Base-by-base conservation (phyloP, 1,284 basidiomycete genomes). In the Ceraceosorus guamensis region DNA sequence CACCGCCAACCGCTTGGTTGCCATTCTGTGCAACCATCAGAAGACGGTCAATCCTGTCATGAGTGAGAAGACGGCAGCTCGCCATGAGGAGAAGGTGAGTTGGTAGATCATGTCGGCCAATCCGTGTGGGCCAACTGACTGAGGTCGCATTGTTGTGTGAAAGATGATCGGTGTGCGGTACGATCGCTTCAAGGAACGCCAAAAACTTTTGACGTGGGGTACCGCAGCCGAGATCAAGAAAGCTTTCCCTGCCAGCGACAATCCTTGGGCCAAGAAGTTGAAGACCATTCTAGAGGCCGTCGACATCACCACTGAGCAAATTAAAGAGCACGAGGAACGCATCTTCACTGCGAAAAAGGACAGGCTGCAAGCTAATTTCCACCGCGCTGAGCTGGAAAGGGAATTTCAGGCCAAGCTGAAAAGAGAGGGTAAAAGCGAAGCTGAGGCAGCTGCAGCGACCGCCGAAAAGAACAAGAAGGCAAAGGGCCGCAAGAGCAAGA, bases 251-350 rank as follows among this genome's bases (percentile, higher is more conserved):
- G 56, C 66, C 33, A 85, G 88, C 69, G 82, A 85, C 66, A 83
- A 84, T 59, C 76, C 79, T 14, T 88, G 89, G 65, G 39, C 16
- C 11, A 11, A 16, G 11, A 16, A 41, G 11, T 16, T 41, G 16
- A 79, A 79, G 16, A 69, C 70, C 58, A 65, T 71, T 46, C 85
- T 87, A 7, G 84, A 87, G 57, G 91, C 96, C 77, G 92, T 89
- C 2, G 91, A 96, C 73, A 76, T 98, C 46, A 92, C 97, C 60
- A 89, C 92, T 31, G 91, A 95, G 5, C 93, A 85, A 79, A 84
- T 97, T 60, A 84, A 80, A 50, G 81, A 83, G 63, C 85, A 93
- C 72, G 95, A 98, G 77, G 86, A 87, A 37, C 79, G 83, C 13
- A 73, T 87, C 67, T 73, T 76, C 48, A 45, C 57, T 11, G 68